Conservation (phyloP, 106 monocot genomes). For the Cymbidium sinense region DNA sequence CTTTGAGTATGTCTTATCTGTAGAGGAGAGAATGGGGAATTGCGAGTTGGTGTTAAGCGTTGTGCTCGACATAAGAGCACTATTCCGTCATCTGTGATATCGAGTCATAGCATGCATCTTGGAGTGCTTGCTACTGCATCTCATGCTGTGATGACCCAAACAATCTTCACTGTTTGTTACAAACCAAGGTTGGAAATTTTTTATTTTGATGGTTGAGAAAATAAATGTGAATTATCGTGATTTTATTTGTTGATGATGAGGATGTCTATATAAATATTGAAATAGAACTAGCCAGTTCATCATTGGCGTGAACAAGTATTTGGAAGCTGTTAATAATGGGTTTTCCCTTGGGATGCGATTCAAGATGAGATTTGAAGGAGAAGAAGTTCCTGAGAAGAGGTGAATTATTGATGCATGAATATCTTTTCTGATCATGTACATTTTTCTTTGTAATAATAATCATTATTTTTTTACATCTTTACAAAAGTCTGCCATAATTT, state of each 20-base stretch:
- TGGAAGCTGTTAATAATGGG: conserved; percentile 43
- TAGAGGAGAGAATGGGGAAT: conserved; percentile 58
- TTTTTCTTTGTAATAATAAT: neutral
- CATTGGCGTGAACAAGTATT: conserved; percentile 52
- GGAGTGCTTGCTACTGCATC: conserved; percentile 79
- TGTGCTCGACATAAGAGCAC: conserved; percentile 36
- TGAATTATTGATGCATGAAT: conserved; percentile 4
- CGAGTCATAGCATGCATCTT: conserved; percentile 74
- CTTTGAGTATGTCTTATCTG: neutral
- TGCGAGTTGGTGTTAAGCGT: conserved; percentile 61
- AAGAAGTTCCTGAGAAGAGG: conserved; percentile 72
- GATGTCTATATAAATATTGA: neutral
- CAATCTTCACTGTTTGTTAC: conserved; percentile 55
- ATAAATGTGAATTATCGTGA: neutral
- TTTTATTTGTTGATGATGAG: neutral
- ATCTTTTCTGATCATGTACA: neutral
- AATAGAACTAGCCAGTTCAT: conserved; percentile 65
- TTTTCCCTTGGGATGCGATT: conserved; percentile 53
- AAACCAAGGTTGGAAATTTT: conserved; percentile 53
- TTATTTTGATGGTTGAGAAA: neutral
- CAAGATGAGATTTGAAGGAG: conserved; percentile 82
- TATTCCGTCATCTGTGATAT: conserved; percentile 66
- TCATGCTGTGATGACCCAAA: conserved; percentile 51
- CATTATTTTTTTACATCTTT: neutral
- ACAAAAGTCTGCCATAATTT: no score